These are phyloP conservation scores for Rhynchosporium agropyri DNA, from an alignment of 2,329 filamentous ascomycete genomes.

Conservation along the genomic window DNA sequence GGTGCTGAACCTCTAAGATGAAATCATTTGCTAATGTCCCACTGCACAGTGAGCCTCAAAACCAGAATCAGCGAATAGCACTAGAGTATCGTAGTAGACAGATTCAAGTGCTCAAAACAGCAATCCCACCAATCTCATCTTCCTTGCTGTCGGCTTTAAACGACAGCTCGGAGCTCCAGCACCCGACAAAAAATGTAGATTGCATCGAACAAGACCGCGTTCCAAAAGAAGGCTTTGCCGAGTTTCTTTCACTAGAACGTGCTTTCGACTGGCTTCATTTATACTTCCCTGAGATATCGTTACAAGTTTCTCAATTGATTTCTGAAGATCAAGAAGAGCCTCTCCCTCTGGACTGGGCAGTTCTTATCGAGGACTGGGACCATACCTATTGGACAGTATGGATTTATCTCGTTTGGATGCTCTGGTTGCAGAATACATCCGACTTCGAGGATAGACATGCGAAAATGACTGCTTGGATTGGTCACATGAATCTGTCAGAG, in stretches of 20 bases:
- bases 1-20: neutral
- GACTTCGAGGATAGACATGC: conserved; percentile 19
- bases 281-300: conserved; percentile 23
- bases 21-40: neutral
- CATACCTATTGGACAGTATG: conserved; percentile 36
- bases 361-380: conserved; percentile 37
- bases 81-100: conserved; percentile 34
- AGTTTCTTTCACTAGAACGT: conserved; percentile 40
- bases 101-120: conserved; percentile 26
- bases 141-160: conserved; percentile 9
- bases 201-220: neutral
- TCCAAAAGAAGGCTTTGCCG: neutral
- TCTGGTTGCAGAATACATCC: conserved; percentile 24
- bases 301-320: conserved; percentile 26
- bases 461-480: conserved; percentile 24
- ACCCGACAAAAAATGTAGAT: neutral
- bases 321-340: conserved; percentile 36
- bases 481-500: conserved; percentile 13
- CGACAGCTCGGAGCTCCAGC: conserved; percentile 25
- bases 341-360: conserved; percentile 35
- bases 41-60: conserved; percentile 28
- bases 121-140: conserved; percentile 17
- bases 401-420: conserved; percentile 31
- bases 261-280: conserved; percentile 32
- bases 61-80: conserved; percentile 35